Evolutionary conservation across 441 rosid species (phyloP).

Genomic region (Francoa sonchifolia): DNA sequence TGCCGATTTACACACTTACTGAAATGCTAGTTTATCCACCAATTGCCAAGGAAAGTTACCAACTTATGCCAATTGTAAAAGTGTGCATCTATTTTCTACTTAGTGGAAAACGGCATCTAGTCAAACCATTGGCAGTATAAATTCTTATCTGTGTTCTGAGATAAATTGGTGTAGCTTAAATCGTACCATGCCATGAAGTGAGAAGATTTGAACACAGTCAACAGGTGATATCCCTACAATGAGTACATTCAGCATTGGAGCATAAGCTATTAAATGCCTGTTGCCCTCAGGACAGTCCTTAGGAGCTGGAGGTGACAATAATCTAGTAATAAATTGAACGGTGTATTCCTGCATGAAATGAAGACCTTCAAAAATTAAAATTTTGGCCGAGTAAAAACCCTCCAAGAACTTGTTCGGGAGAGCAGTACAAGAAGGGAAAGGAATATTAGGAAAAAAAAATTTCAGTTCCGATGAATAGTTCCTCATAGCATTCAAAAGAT

Average conservation of each 20-base stretch:
- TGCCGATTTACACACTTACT: too few species aligned
- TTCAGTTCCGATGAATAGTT: constrained; percentile 5
- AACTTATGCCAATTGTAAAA: too few species aligned
- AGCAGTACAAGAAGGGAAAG: neutral
- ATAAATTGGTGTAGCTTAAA: neutral
- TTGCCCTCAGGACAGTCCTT: constrained; percentile 27
- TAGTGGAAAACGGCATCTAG: neutral
- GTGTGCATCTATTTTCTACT: too few species aligned
- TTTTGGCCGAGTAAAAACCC: neutral
- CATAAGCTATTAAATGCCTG: constrained; percentile 49
- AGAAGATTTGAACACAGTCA: constrained; percentile 66
- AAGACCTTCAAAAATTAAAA: constrained; percentile 1
- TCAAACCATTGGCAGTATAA: neutral
- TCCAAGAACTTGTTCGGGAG: neutral
- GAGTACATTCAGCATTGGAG: constrained; percentile 59
- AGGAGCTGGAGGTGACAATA: constrained; percentile 56
- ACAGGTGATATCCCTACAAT: constrained; percentile 57
- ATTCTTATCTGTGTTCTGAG: too few species aligned
- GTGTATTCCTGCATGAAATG: constrained; percentile 48
- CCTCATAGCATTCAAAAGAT: constrained; percentile 2
- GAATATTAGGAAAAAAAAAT: neutral
- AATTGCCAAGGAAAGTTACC: too few species aligned
- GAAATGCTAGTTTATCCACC: too few species aligned
- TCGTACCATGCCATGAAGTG: constrained; percentile 67
- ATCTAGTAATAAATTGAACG: constrained; percentile 50